phyloP scores from a whole-genome alignment of 2,329 filamentous ascomycete species.

The Elsinoe arachidis region DNA sequence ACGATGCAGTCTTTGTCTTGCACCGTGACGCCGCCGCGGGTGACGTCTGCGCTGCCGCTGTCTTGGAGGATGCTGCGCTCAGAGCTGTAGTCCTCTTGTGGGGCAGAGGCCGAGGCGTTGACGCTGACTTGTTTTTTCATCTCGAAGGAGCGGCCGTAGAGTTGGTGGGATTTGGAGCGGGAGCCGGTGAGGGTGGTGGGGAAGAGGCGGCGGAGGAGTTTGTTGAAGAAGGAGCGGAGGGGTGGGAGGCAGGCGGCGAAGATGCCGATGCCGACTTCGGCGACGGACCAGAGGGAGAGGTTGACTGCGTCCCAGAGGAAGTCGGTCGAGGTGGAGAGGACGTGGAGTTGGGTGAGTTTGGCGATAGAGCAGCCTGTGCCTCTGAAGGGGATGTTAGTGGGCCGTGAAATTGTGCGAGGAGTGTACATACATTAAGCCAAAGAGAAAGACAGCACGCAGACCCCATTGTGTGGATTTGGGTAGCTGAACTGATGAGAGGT shows the following conservation, averaged over 20 bases:
- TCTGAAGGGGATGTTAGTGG: background rate
- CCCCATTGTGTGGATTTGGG: conserved; percentile 15
- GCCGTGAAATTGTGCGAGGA: background rate
- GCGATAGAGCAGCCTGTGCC: conserved; percentile 15
- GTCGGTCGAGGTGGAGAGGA: conserved; percentile 13
- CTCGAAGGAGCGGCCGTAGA: background rate
- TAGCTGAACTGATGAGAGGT: conserved; percentile 16
- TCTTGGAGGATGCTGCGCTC: conserved; percentile 5
- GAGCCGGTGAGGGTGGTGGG: conserved; percentile 6
- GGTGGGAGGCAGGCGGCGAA: conserved; percentile 16
- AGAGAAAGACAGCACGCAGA: conserved; percentile 14
- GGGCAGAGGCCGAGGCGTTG: background rate
- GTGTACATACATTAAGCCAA: conserved; percentile 14
- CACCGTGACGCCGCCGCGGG: background rate
- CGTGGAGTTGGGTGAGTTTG: conserved; percentile 13
- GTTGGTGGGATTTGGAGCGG: background rate
- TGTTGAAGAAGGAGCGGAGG: conserved; percentile 15
- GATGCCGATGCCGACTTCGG: conserved; percentile 17
- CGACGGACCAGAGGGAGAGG: conserved; percentile 14
- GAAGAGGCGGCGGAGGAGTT: conserved; percentile 11
- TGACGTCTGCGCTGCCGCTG: background rate
- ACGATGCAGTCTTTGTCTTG: conserved; percentile 10
- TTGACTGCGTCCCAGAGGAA: conserved; percentile 15
- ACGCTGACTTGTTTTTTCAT: background rate
- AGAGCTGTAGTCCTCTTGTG: conserved; percentile 8